Evolutionary conservation across 2,329 filamentous ascomycete genomes (phyloP).

Genomic region (Domatiomyces catenatus): DNA sequence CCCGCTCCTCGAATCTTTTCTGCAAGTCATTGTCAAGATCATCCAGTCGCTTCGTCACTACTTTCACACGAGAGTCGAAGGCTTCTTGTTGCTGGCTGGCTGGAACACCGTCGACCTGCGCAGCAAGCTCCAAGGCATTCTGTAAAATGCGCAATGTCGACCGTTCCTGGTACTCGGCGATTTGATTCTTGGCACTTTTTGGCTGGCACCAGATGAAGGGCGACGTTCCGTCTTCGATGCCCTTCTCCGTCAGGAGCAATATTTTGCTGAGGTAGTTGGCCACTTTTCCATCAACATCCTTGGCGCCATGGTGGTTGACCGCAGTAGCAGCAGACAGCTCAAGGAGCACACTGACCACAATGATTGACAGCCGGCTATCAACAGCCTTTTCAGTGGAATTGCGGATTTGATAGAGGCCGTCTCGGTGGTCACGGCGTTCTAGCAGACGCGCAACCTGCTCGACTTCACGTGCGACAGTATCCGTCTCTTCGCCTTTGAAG

Average conservation of each 20-base stretch:
- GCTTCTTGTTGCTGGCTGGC: not conserved
- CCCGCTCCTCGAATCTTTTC: not conserved
- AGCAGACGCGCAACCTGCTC: constrained; percentile 23
- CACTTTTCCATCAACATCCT: constrained; percentile 28
- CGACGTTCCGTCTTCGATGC: not conserved
- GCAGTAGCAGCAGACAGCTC: constrained; percentile 32
- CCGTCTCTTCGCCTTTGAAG: constrained; percentile 21
- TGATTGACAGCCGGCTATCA: constrained; percentile 27
- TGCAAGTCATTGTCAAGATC: not conserved
- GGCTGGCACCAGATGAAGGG: not conserved
- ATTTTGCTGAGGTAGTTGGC: constrained; percentile 26
- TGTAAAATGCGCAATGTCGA: not conserved
- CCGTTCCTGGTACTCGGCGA: not conserved
- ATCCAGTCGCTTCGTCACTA: not conserved
- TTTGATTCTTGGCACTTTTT: not conserved
- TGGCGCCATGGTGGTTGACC: constrained; percentile 22
- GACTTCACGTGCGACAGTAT: not conserved
- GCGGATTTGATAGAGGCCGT: not conserved
- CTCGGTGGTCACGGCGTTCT: constrained; percentile 22
- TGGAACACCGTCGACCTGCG: not conserved
- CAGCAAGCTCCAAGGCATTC: not conserved
- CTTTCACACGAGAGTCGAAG: not conserved
- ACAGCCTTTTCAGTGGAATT: constrained; percentile 5
- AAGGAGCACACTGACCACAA: constrained; percentile 29
- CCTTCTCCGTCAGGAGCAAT: constrained; percentile 17